Evolutionary conservation across 441 rosid genomes (phyloP).

Genomic region (Erodium moschatum): DNA sequence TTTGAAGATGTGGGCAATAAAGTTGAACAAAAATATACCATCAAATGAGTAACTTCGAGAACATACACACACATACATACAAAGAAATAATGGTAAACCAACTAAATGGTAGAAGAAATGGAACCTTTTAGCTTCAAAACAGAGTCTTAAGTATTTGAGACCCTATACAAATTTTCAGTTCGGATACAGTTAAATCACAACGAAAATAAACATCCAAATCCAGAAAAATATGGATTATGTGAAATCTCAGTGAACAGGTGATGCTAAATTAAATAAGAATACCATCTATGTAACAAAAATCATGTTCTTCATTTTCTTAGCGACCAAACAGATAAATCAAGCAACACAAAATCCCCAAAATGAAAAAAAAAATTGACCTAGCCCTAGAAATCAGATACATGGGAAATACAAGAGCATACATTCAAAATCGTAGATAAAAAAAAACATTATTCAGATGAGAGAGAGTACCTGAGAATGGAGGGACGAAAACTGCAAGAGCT

Average conservation of each 20-base stretch:
- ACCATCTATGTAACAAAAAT: no score
- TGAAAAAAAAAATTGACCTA: background rate
- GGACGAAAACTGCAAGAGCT: background rate
- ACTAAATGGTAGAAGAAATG: background rate
- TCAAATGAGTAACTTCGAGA: background rate
- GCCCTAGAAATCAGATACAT: background rate
- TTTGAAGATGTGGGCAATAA: no score
- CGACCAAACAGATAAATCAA: slow-evolving; percentile 2
- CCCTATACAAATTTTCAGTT: background rate
- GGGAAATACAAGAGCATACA: background rate
- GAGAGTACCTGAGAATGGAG: background rate
- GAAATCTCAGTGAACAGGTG: background rate
- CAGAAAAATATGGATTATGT: background rate
- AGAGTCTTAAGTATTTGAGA: background rate
- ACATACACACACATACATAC: background rate
- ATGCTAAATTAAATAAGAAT: no score
- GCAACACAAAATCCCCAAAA: background rate
- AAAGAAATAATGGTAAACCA: background rate
- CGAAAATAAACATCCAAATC: no score
- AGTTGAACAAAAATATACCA: background rate
- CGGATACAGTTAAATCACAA: background rate
- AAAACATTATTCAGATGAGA: no score
- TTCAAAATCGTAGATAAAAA: no score
- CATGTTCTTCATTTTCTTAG: background rate
- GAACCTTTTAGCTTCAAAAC: background rate